phyloP scores from a whole-genome alignment of 2,329 filamentous ascomycete genomes.

The Cytospora piceae region DNA sequence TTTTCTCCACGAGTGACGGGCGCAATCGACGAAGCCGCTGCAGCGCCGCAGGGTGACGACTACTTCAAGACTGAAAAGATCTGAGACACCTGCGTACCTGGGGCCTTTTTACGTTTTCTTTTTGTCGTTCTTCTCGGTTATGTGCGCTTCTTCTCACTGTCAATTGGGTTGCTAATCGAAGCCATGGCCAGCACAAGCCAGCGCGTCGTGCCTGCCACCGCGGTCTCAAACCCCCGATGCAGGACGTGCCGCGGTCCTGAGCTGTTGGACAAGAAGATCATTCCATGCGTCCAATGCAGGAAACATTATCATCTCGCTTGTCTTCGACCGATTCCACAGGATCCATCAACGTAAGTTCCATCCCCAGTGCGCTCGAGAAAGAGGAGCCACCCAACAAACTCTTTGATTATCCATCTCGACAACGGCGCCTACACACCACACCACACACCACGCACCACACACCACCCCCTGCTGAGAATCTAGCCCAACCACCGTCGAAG shows the following conservation, averaged over 20 bases:
- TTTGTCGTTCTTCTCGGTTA: conserved; percentile 14
- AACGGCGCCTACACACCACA: neutral
- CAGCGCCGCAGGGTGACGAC: conserved; percentile 54
- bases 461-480: neutral
- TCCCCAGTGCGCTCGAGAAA: neutral
- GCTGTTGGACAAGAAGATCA: conserved; percentile 32
- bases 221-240: conserved; percentile 15
- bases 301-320: conserved; percentile 35
- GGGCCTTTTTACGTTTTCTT: conserved; percentile 30
- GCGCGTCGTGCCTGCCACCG: conserved; percentile 6
- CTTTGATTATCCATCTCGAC: neutral
- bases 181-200: conserved; percentile 18
- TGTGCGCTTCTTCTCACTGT: conserved; percentile 9
- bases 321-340: conserved; percentile 32
- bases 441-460: neutral
- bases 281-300: conserved; percentile 33
- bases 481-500: neutral
- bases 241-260: conserved; percentile 24
- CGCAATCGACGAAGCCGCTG: conserved; percentile 51
- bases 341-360: conserved; percentile 27
- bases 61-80: conserved; percentile 72
- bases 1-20: conserved; percentile 29
- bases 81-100: conserved; percentile 56
- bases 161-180: conserved; percentile 16
- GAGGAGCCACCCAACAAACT: neutral